Base-by-base conservation (phyloP, 202 grass and related monocot species). In the Cymbopogon flexuosus region DNA sequence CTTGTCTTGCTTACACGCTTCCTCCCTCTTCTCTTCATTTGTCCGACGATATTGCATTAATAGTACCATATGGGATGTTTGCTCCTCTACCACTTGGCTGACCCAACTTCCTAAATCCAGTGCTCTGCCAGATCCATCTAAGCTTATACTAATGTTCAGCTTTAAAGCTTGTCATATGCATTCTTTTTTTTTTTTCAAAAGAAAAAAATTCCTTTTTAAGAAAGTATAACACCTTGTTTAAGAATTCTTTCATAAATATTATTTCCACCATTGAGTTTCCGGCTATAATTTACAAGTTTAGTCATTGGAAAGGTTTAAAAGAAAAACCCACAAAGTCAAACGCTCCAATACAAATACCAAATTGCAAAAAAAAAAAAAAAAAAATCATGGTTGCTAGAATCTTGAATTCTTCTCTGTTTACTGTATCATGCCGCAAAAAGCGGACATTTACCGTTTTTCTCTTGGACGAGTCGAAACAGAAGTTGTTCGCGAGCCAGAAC, bases 361-460 rank as follows among this genome's bases (percentile, higher is more conserved):
- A 42, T 61, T 10, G 57, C 18, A 27, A 27, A 1, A 27, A 42
- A 29, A 27, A 27, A 1, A 27, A 42, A 29, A 42, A 18, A 54
- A 52, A 52, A 52, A 21, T 24, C 46, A 3, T 58, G 10, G 12
- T 68, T 42, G 65, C 49, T 52, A 29, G 58, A 61, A 61, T 60
- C 31, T 54, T 36, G 31, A 22, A 31, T 36, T 57, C 2, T 3
- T 29, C 37, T n/a, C 29, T 77, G 21, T 63, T 33, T 64, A 70
- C 49, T 43, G 63, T 19, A 59, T 66, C 74, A 8, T 65, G n/a
- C n/a, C 9, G n/a, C 18, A 46, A 88, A 87, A 88, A 71, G 81
- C 84, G 33, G 14, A 0, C 6, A 58, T 64, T 88, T 84, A 88
- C 87, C 56, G 62, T 78, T 16, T 81, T 81, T 58, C 82, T 72